Conservation (phyloP, 805 yeast genomes). For the Zygotorulaspora chibaensis region DNA sequence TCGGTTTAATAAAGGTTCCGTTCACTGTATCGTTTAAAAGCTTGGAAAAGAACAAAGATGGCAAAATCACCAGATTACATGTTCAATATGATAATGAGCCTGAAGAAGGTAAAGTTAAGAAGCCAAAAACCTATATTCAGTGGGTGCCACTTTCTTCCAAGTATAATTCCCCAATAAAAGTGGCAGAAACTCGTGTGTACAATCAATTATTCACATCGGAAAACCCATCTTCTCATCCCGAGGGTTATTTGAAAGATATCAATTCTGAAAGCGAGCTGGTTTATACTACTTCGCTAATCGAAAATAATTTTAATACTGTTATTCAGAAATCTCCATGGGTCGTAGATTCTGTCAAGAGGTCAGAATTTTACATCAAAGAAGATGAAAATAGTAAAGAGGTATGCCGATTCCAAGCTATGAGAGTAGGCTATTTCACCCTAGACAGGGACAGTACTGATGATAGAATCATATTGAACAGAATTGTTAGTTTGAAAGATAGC, state of each 20-base stretch:
- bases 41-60: slow-evolving; percentile 52
- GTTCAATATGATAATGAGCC: slow-evolving; percentile 74
- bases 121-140: slow-evolving; percentile 95
- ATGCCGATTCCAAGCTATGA: slow-evolving; percentile 95
- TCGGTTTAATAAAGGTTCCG: slow-evolving; percentile 91
- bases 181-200: slow-evolving; percentile 80
- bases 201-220: slow-evolving; percentile 85
- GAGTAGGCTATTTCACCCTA: slow-evolving; percentile 92
- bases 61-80: slow-evolving; percentile 64
- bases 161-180: slow-evolving; percentile 55
- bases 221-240: slow-evolving; percentile 84
- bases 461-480: slow-evolving; percentile 74
- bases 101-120: slow-evolving; percentile 43
- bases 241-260: slow-evolving; percentile 81
- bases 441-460: slow-evolving; percentile 70
- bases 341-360: slow-evolving; percentile 49
- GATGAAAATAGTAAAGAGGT: slow-evolving; percentile 60
- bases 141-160: slow-evolving; percentile 80
- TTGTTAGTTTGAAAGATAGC: slow-evolving; percentile 85
- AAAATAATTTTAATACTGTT: slow-evolving; percentile 69
- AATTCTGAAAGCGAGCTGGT: slow-evolving; percentile 75
- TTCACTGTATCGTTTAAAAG: slow-evolving; percentile 68
- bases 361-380: slow-evolving; percentile 70
- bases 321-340: slow-evolving; percentile 72
- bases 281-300: slow-evolving; percentile 63